Base-by-base conservation (phyloP, 345 rosid genomes). In the Lepidium africanum region DNA sequence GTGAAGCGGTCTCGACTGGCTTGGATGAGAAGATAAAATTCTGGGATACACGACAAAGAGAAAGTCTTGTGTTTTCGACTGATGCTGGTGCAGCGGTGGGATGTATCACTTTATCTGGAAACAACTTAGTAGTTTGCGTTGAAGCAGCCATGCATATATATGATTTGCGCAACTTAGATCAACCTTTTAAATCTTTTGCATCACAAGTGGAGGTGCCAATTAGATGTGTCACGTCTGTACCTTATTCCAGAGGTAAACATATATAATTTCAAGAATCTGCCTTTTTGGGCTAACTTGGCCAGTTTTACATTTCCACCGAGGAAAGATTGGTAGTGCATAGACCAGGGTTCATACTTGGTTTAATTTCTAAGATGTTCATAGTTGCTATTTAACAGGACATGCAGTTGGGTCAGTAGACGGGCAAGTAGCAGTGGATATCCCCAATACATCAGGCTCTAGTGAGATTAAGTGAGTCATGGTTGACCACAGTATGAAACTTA, bases 331-430 rank as follows among this genome's bases (percentile, higher is more conserved):
- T 39, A 30, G 1, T 63, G 14, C 42, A 37, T 37, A 37, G 9
- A 57, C 39, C 17, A 21, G 19, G 8, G 47, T 33, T 46, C 61
- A 40, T 8, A 38, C 46, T 42, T 67, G 52, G 74, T 61, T 46
- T 62, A 37, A 14, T 57, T 19, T 25, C 42, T 67, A 32, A 79
- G 13, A 33, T 67, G 59, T 45, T 17, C 2, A 7, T 1, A 19
- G 54, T 73, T 58, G 16, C 5, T 49, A 35, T 16, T 39, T 21
- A 77, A 76, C 82, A 93, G 98, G 96, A 62, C 88, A 83, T 82
- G 92, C 93, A 21, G 85, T 77, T 80, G 98, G 98, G 60, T 90
- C 89, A 56, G 79, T 87, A 53, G 98, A 90, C 73, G 98, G 97
- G 36, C 83, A 81, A 40, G 92, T 90, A 35, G 88, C 87, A 5